Base-by-base conservation (phyloP, 202 grass and related monocot genomes). In the Carex sylvatica region DNA sequence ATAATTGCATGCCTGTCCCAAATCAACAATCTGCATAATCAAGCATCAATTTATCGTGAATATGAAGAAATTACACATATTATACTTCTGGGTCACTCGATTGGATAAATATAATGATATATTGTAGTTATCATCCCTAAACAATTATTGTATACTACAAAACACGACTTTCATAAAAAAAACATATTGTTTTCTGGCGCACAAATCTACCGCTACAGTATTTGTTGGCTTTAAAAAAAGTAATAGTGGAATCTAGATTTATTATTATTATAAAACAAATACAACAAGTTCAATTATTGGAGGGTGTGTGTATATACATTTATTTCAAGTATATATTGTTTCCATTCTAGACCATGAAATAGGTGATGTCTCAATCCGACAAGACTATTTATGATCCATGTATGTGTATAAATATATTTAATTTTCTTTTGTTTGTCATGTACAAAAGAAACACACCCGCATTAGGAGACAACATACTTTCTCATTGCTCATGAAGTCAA, bases 381-480 rank as follows among this genome's bases (percentile, higher is more conserved):
- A 38, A 9, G n/a, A 60, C 6, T 76, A 76, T 76, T 74, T 26
- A 33, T 53, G 47, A 35, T 28, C 28, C 53, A 4, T 78, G 18
- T 20, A 40, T 19, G 13, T 52, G 19, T 76, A 15, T 5, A 16
- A 5, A 38, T 0, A 16, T 6, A 38, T n/a, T 51, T 26, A 51
- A 73, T 77, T 20, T 5, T 19, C 1, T 56, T 42, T 26, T 47
- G 3, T 38, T 70, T 78, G 16, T 10, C 74, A 78, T 60, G 53
- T 78, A 78, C 30, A 58, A 78, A 33, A 60, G 74, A 59, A 56
- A 78, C 74, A 78, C 15, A 77, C 58, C 53, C 54, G 26, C 26
- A 56, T 8, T 54, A 47, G 51, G 80, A 67, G 44, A 77, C 26
- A 58, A 40, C 38, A 46, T 44, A 52, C 40, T 64, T 70, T 59